Evolutionary conservation across 2,329 filamentous ascomycete species (phyloP), one percentile per base, ranked within the genome.

Genomic region (Fusarium mundagurra): DNA sequence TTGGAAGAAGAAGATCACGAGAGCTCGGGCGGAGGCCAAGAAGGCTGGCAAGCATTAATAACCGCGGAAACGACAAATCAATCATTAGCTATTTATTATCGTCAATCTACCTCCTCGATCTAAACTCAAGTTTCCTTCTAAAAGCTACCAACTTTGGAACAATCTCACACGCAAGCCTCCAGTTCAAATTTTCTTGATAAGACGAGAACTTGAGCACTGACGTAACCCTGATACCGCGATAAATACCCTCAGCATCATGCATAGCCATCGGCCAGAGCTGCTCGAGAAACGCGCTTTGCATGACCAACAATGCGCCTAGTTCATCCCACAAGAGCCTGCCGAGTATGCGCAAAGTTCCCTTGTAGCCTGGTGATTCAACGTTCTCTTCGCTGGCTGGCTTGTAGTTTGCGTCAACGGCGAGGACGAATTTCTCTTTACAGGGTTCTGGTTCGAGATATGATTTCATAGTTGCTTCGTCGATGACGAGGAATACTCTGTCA

Each of bases 231-330:
- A 67, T 67, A 1, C 78, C 78, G n/a, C 60, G 53, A 20, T 79
- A 79, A 0, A 76, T 44, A 4, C 39, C 33, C 8, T 66, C 47
- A 3, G 72, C 57, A 13, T 78, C 64, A 22, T 68, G 53, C 73
- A 79, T 73, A 3, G 72, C 76, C 38, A 76, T 55, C 2, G 77
- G 77, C 78, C 78, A 79, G 5, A 79, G 51, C 8, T 74, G 45
- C 12, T 36, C n/a, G 10, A 76, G 68, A 4, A 38, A 38, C 0
- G 66, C 62, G 11, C 64, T 70, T 59, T 77, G 74, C 10, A 61
- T 76, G 5, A 86, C 78, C 4, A 86, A 73, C 17, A 84, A 79
- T 3, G 78, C 73, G 1, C 70, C 60, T 0, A 80, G 16, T 5
- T 80, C 77, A 22, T 79, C 77, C 77, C 77, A 80, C 3, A 79